Percentiles rank a stretch among this genome's conserved stretches.
These are phyloP conservation scores for Aspergillus novofumigatus DNA, from an alignment of 2,329 filamentous ascomycete species.

Conservation along the genomic window DNA sequence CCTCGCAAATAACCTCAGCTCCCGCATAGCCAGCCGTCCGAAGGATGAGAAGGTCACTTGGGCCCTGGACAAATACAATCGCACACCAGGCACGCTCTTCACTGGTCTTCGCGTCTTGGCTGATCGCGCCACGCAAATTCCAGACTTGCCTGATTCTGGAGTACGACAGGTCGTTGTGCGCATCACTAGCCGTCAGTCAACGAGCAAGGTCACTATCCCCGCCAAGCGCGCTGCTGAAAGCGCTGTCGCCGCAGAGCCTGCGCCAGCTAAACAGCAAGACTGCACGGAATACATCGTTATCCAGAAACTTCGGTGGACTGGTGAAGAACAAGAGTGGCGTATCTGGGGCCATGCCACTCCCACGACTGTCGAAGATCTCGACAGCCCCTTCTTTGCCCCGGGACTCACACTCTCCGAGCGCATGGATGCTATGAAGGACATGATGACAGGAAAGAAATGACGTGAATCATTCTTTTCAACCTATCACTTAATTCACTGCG, in stretches of 20 bases:
- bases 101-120: constrained; percentile 36
- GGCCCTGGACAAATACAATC: constrained; percentile 36
- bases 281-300: constrained; percentile 50
- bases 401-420: constrained; percentile 34
- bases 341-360: constrained; percentile 48
- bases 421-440: constrained; percentile 28
- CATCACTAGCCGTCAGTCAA: constrained; percentile 37
- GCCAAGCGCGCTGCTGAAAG: constrained; percentile 1
- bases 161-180: constrained; percentile 38
- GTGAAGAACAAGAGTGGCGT: constrained; percentile 44
- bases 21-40: constrained; percentile 33
- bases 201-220: constrained; percentile 18
- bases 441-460: constrained; percentile 15
- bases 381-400: constrained; percentile 32
- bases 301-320: constrained; percentile 42
- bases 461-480: background rate
- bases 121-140: constrained; percentile 41
- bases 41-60: constrained; percentile 30
- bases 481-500: background rate
- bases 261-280: constrained; percentile 36
- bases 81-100: constrained; percentile 33
- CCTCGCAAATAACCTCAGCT: constrained; percentile 31
- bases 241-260: constrained; percentile 5
- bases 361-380: constrained; percentile 37
- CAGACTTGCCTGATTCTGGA: constrained; percentile 34